Percentiles rank a stretch among this genome's conserved stretches.
phyloP scores from a whole-genome alignment of 2,329 filamentous ascomycete genomes.

The Colletotrichum australisinense region DNA sequence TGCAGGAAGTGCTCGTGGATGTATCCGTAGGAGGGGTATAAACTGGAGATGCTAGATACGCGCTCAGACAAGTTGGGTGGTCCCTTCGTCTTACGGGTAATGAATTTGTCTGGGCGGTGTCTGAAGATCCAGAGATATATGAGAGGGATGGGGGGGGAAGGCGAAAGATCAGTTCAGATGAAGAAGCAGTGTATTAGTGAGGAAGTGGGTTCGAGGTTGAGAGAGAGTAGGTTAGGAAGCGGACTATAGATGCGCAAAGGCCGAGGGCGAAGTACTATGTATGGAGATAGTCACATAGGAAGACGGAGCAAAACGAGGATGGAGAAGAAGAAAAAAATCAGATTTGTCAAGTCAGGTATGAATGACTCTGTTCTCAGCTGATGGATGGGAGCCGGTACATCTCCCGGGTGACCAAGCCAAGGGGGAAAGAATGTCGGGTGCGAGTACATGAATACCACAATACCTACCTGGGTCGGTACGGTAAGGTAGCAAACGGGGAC shows the following conservation, averaged over 20 bases:
- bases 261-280: neutral
- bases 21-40: slow-evolving; percentile 18
- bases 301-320: slow-evolving; percentile 10
- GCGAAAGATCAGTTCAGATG: neutral
- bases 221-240: slow-evolving; percentile 10
- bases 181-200: slow-evolving; percentile 18
- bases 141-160: neutral
- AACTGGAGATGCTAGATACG: slow-evolving; percentile 20
- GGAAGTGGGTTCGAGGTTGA: neutral
- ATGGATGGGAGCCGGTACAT: slow-evolving; percentile 26
- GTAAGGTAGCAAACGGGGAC: neutral
- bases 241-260: neutral
- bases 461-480: neutral
- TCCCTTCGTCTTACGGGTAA: slow-evolving; percentile 19
- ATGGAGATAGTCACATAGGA: neutral
- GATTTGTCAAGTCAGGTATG: slow-evolving; percentile 15
- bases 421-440: slow-evolving; percentile 13
- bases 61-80: neutral
- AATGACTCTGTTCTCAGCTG: slow-evolving; percentile 30
- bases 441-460: neutral
- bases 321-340: slow-evolving; percentile 7
- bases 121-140: neutral
- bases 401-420: slow-evolving; percentile 30
- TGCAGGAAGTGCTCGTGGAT: neutral
- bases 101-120: neutral